Conservation (phyloP, 495 filamentous ascomycete species). For the Cairneyella variabilis region DNA sequence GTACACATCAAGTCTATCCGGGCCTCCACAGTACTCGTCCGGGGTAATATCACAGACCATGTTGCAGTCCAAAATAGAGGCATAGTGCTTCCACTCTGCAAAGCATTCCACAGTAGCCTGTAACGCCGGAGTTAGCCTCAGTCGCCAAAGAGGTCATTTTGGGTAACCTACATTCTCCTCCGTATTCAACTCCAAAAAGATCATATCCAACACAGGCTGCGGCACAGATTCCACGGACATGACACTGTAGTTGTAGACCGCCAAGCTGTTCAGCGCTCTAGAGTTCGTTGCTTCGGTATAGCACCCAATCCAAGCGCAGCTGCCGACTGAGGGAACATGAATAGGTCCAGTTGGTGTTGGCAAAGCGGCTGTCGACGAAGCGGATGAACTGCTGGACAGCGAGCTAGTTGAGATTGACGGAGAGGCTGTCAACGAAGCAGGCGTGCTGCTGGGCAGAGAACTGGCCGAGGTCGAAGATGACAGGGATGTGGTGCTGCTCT, state of each 20-base stretch:
- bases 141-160: too few relatives aligned
- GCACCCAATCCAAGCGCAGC: conserved; percentile 39
- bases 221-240: not conserved
- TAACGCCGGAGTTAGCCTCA: too few relatives aligned
- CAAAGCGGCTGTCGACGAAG: conserved; percentile 19
- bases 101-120: too few relatives aligned
- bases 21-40: not conserved
- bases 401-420: not conserved
- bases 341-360: conserved; percentile 7
- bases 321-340: conserved; percentile 31
- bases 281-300: conserved; percentile 34
- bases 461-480: too few relatives aligned
- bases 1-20: not conserved
- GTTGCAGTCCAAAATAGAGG: conserved; percentile 15
- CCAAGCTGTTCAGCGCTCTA: not conserved
- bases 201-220: not conserved
- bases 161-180: too few relatives aligned
- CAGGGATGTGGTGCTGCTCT: too few relatives aligned
- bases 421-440: not conserved
- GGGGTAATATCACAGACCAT: not conserved
- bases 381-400: conserved; percentile 4
- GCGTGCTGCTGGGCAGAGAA: too few relatives aligned
- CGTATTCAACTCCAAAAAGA: too few relatives aligned
- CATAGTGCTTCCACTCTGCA: too few relatives aligned
- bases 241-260: not conserved